Conservation (phyloP, 2,329 filamentous ascomycete species). For the Microsporum audouinii region DNA sequence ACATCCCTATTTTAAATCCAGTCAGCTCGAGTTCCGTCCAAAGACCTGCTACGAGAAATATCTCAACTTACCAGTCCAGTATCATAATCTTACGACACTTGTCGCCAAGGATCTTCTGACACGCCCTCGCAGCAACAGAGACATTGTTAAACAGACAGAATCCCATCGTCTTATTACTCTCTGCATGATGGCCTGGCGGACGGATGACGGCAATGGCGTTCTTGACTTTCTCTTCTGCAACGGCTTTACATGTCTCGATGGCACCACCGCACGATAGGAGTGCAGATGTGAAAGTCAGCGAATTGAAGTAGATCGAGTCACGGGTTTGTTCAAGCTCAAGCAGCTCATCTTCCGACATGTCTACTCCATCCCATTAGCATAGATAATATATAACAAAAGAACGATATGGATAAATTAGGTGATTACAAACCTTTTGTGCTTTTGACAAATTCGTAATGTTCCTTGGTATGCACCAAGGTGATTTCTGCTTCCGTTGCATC, state of each 20-base stretch:
- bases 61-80: constrained; percentile 68
- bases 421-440: constrained; percentile 36
- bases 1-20: constrained; percentile 43
- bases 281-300: constrained; percentile 68
- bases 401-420: too few species aligned
- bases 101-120: constrained; percentile 68
- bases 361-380: constrained; percentile 21
- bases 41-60: background rate
- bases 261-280: constrained; percentile 80
- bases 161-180: constrained; percentile 73
- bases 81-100: constrained; percentile 80
- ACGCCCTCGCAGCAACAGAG: constrained; percentile 78
- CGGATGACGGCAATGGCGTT: constrained; percentile 94
- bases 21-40: constrained; percentile 3
- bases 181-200: constrained; percentile 90
- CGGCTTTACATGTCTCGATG: constrained; percentile 90
- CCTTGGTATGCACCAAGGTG: constrained; percentile 61
- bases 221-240: constrained; percentile 70
- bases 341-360: constrained; percentile 48
- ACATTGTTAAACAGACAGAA: constrained; percentile 99
- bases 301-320: constrained; percentile 73
- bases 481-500: constrained; percentile 71
- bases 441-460: constrained; percentile 70
- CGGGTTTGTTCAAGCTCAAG: constrained; percentile 56
- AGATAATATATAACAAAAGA: background rate